phyloP scores from a whole-genome alignment of 371 early-diverging fungal genomes.

The Coemansia sp. region DNA sequence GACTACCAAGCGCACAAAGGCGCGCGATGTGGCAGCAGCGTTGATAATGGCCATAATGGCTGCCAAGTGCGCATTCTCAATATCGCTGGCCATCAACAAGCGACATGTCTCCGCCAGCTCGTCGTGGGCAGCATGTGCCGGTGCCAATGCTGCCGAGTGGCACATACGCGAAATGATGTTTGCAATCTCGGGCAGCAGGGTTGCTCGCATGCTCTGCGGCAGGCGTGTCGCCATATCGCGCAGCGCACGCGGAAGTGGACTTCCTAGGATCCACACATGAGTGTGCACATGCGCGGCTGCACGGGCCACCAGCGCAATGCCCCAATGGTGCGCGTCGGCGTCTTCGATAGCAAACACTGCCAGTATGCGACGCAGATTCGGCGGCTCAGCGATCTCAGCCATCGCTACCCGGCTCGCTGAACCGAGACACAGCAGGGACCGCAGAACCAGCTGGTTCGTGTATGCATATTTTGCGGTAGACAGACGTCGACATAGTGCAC shows the following conservation, averaged over 20 bases:
- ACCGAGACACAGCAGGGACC: conserved; percentile 50
- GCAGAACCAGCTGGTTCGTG: conserved; percentile 51
- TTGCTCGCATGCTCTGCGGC: conserved; percentile 9
- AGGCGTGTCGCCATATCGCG: conserved; percentile 7
- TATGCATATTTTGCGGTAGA: conserved; percentile 44
- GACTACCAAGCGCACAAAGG: conserved; percentile 15
- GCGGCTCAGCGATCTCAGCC: conserved; percentile 31
- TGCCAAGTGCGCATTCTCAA: conserved; percentile 19
- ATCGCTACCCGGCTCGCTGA: conserved; percentile 15
- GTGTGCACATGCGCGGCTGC: conserved; percentile 21
- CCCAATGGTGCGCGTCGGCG: conserved; percentile 48
- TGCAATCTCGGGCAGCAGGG: conserved; percentile 36
- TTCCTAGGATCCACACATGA: conserved; percentile 39
- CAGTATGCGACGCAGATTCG: conserved; percentile 44
- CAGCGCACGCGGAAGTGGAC: conserved; percentile 30
- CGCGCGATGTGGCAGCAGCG: conserved; percentile 36
- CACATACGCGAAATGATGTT: conserved; percentile 34
- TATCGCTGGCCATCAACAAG: conserved; percentile 20
- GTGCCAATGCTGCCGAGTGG: conserved; percentile 28
- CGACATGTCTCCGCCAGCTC: conserved; percentile 17
- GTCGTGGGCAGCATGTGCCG: conserved; percentile 14
- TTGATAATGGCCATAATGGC: conserved; percentile 33
- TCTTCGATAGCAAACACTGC: conserved; percentile 37
- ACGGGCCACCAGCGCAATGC: conserved; percentile 27
- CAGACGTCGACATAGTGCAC: conserved; percentile 42